Percentiles rank a stretch among this genome's conserved stretches.
Conservation (phyloP, 2,329 filamentous ascomycete species). For the Trichoderma koningii region DNA sequence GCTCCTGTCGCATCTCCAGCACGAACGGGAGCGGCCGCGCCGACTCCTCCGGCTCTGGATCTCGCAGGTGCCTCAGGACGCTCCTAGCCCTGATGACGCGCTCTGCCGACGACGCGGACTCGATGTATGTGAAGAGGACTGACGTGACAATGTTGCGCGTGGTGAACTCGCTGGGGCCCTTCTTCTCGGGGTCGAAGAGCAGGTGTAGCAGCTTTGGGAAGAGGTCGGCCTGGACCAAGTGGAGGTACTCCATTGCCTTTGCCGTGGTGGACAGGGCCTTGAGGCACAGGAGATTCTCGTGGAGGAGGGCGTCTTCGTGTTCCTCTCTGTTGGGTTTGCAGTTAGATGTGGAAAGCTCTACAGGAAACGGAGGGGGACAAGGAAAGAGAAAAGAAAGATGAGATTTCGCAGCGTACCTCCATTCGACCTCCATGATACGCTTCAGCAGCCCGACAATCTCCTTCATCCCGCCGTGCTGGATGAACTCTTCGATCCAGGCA, state of each 20-base stretch:
- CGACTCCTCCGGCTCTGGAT: conserved; percentile 74
- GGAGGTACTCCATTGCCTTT: conserved; percentile 77
- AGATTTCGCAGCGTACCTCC: conserved; percentile 63
- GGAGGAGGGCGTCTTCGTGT: conserved; percentile 88
- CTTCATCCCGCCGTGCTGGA: conserved; percentile 85
- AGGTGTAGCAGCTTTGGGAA: conserved; percentile 85
- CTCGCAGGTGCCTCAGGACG: conserved; percentile 78
- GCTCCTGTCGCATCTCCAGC: conserved; percentile 79
- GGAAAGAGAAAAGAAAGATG: background rate
- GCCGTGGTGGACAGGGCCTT: conserved; percentile 94
- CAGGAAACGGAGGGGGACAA: background rate
- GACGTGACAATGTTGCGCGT: conserved; percentile 89
- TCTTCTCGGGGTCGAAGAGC: conserved; percentile 97
- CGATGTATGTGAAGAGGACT: conserved; percentile 84
- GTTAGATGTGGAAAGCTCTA: background rate
- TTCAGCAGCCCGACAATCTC: conserved; percentile 85
- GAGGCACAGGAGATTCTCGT: conserved; percentile 88
- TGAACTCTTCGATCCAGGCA: conserved; percentile 91
- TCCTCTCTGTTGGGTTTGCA: conserved; percentile 72
- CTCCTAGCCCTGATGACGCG: conserved; percentile 68
- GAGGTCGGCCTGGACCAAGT: conserved; percentile 74
- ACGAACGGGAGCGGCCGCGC: conserved; percentile 82
- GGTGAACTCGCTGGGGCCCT: conserved; percentile 94
- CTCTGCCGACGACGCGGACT: conserved; percentile 62
- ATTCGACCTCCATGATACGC: conserved; percentile 93